Base-by-base conservation (phyloP, 768 basidiomycete genomes). In the Suillus hirtellus region DNA sequence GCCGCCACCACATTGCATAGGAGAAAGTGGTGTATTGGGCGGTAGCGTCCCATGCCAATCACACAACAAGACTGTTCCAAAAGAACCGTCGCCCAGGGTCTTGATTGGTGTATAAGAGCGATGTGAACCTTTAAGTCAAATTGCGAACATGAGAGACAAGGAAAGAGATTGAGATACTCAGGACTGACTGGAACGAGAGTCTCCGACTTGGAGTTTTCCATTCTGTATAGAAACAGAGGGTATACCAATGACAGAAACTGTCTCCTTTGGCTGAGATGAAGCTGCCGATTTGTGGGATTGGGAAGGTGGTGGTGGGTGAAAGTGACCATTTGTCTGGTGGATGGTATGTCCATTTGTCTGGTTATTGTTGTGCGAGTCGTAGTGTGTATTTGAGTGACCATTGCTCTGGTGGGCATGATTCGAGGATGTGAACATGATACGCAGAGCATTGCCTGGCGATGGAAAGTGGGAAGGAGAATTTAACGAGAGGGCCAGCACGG, bases 11-110 rank as follows among this genome's bases (percentile, higher is more conserved):
- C 93, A 93, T 75, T 97, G 95, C 96, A 97, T 97, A 43, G 95
- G 92, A 24, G 95, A 95, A 66, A 94, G 79, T 49, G 90, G 89
- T 59, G 92, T 93, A 82, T 92, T 91, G 76, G 93, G 89, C 74
- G 95, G 93, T 73, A 99, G 82, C 65, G 92, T 87, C 72, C 93
- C 93, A 82, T 97, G 95, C 96, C 96, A 99, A 83, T 99, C 97
- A 77, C 96, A 97, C 69, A 99, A 85, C 89, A 93, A 95, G 67
- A 99, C 97, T 4, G 95, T 99, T 59, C 97, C 97, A 73, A 99
- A 99, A 7, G 96, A 98, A 61, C 97, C 97, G 75, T 98, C 96
- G 47, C 97, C 97, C 75, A 99, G 86, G 65, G 92, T 90, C 81
- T 99, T 99, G 82, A 99, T 86, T 56, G 93, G 90, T 35, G 95